Base-by-base conservation (phyloP, 2,329 filamentous ascomycete genomes). In the Dactylellina sp. region DNA sequence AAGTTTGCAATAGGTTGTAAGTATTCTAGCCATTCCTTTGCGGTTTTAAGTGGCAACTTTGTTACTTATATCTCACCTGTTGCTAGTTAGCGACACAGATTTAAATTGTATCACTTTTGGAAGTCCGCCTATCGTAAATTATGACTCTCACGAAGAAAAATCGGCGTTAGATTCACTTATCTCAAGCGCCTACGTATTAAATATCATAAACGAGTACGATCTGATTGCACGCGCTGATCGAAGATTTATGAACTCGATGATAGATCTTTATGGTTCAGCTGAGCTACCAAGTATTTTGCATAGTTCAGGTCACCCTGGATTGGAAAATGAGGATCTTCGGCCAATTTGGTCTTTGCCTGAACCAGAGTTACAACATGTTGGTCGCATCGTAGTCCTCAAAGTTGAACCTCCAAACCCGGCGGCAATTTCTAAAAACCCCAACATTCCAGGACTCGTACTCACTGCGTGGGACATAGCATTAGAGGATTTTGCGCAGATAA, bases 151-250 rank as follows among this genome's bases (percentile, higher is more conserved):
- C 1, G 47, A 12, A 12, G 47, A 52, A 12, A 52, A 16, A 28
- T 52, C 28, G 5, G 18, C 22, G 7, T 14, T 28, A n/a, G 47
- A 28, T 25, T 14, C 12, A 22, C 2, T 52, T 12, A 25, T 52
- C 4, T 25, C 47, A 22, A 28, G 47, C 9, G 47, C 47, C 3
- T 25, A 5, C 7, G 9, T 52, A 4, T 7, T 52, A 12, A 52
- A 52, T 16, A 52, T 52, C 22, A n/a, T 52, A 22, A 52, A 52
- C 22, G 22, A 52, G n/a, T 52, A 52, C 47, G 47, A 52, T 28
- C n/a, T 52, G 18, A 24, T 25, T 12, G 22, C 47, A 2, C 47
- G 47, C 9, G 16, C 47, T 3, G 47, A 52, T 11, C 24, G 47
- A 28, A 52, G 24, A 7, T 52, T 25, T n/a, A 52, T 52, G 11